A percentile compares a stretch with the other conserved stretches of the same genome.
phyloP scores from a whole-genome alignment of 1,284 basidiomycete genomes.

The Ustanciosporium gigantosporum region DNA sequence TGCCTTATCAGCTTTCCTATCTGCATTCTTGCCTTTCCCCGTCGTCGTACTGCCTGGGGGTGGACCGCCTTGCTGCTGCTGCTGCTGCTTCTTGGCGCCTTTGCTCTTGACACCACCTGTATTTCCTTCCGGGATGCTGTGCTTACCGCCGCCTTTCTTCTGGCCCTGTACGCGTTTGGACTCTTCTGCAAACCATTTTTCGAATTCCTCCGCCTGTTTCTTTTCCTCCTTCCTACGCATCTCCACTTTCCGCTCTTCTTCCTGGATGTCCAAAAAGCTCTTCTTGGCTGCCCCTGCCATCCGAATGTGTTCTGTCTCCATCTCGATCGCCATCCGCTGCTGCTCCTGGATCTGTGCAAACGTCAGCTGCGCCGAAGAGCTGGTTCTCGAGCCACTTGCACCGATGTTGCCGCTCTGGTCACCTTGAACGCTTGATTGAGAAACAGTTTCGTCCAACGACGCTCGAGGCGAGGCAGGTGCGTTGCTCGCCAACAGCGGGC shows the following conservation, averaged over 20 bases:
- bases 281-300: conserved; percentile 21
- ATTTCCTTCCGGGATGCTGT: not conserved
- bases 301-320: conserved; percentile 26
- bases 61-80: not conserved
- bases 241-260: conserved; percentile 45
- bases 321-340: conserved; percentile 33
- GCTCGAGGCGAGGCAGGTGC: too few species aligned
- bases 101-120: not conserved
- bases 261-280: conserved; percentile 53
- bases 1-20: too few species aligned
- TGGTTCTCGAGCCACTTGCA: not conserved
- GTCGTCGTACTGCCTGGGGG: not conserved
- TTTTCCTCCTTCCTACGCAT: conserved; percentile 45
- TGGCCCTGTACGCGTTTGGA: conserved; percentile 45
- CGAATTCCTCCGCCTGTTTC: conserved; percentile 53
- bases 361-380: conserved; percentile 14
- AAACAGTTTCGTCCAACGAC: too few species aligned
- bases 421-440: too few species aligned
- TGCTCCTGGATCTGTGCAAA: conserved; percentile 57
- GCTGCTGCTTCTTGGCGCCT: not conserved
- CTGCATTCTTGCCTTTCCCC: not conserved
- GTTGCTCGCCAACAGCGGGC: conserved; percentile 6
- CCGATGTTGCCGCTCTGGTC: too few species aligned
- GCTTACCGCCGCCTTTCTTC: conserved; percentile 4
- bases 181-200: conserved; percentile 59